Base-by-base conservation (phyloP, 345 rosid genomes). In the Euphorbia pulcherrima region DNA sequence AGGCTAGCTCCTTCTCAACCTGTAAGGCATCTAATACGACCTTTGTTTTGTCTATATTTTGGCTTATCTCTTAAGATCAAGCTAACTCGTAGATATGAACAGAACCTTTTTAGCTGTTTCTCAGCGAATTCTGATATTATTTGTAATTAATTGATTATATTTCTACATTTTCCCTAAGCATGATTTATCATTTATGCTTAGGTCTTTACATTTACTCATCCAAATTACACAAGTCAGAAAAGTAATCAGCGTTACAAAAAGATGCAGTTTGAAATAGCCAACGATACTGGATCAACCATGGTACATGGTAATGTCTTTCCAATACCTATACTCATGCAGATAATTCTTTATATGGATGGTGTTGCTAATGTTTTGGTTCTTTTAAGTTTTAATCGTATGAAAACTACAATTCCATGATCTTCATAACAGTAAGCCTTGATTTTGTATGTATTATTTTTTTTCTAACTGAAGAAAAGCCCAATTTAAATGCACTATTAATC, bases 151-250 rank as follows among this genome's bases (percentile, higher is more conserved):
- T 52, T 51, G 3, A 20, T 23, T 29, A 58, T 33, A 47, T 37
- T 10, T 44, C 4, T 50, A 30, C 47, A 28, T 65, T 8, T 30
- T 20, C 30, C 41, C 46, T 52, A 12, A 37, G 26, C 64, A 27
- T 52, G 40, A 39, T 60, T 30, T 18, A 37, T 23, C 60, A 60
- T 60, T 72, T 53, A 30, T 70, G 21, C 21, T 12, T 77, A 94
- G 97, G 97, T 95, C 52, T 95, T 95, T 74, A 87, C 97, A 60
- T 92, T 95, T 80, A 74, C 83, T 74, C 97, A 95, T 74, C 99
- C 99, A 30, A 72, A 88, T 73, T 72, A 74, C 69, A 79, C 93
- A 60, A 71, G 82, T 62, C 77, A 80, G 72, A 82, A 67, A 68
- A 81, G 79, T 80, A 95, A 92, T 80, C 89, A 87, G 67, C 90